Evolutionary conservation across 148 eudicot genomes (phyloP), one percentile per base, ranked within the genome.

Genomic region (Nepenthes mirabilis): DNA sequence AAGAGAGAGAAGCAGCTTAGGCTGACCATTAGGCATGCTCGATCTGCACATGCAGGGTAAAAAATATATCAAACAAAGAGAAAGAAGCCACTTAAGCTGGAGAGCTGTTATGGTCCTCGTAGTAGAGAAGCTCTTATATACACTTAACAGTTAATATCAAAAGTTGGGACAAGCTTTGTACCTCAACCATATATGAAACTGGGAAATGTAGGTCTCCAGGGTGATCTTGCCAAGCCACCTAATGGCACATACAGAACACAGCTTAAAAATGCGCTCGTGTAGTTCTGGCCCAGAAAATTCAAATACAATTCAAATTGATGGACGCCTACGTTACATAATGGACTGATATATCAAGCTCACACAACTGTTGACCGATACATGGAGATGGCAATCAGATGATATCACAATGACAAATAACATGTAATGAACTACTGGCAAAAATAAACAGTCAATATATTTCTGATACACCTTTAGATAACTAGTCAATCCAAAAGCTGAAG

Each of bases 211-310:
- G 3, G 99, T 93, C 80, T 93, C 99, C 82, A 93, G 69, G 47
- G 99, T 93, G 63, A 88, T 68, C 79, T 93, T 88, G 43, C 99
- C 99, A 9, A 93, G 96, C 99, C 98, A 93, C 75, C 98, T 91
- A 75, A 62, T 71, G 64, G 61, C 58, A 65, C 23, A 72, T 37
- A 33, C 35, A 63, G 57, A 33, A 72, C 45, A 61, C 12, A 52
- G 36, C 34, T 55, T 52, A 71, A 6, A 60, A 55, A 63, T 8
- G 49, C 43, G 45, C 49, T 50, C 0, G 47, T 14, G 45, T 4
- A 59, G 23, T 59, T 32, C 33, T 34, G 23, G 14, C 33, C 50
- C 62, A 40, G 45, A 40, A 40, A 40, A 40, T 40, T 1, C 45
- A 40, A 8, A 40, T 40, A 40, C 23, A 8, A 40, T 40, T 3